These are phyloP conservation scores for Quercus lobata DNA, from an alignment of 331 rosid species.

Conservation along the genomic window DNA sequence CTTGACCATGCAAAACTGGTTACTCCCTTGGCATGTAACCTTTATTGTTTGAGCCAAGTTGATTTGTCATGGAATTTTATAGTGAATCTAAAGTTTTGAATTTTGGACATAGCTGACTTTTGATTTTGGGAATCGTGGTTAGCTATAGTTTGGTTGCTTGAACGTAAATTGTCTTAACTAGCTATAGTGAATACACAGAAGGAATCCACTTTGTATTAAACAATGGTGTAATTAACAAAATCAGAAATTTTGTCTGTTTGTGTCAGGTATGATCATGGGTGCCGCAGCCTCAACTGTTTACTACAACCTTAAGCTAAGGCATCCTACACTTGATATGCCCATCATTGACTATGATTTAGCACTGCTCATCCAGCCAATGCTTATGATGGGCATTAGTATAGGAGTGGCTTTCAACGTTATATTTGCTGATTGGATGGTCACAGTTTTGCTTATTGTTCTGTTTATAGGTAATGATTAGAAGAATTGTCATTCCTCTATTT, in stretches of 20 bases:
- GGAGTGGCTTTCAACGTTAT: conserved; percentile 85
- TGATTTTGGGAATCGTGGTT: background rate
- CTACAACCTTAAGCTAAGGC: conserved; percentile 84
- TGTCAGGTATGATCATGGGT: conserved; percentile 94
- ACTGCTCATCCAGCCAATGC: conserved; percentile 94
- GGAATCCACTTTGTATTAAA: background rate
- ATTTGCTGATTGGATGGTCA: conserved; percentile 98
- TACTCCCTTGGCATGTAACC: background rate
- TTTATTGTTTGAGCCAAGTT: background rate
- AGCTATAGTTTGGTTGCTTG: background rate
- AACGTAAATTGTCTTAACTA: background rate
- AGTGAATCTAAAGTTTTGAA: no score
- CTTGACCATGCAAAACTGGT: background rate
- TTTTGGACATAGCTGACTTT: background rate
- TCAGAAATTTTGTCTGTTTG: background rate
- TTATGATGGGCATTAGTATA: conserved; percentile 91
- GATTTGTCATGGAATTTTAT: background rate
- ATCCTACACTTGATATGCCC: conserved; percentile 76
- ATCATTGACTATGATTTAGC: conserved; percentile 92
- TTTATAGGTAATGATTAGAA: conserved; percentile 58
- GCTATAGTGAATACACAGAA: background rate
- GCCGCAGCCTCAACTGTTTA: conserved; percentile 86
- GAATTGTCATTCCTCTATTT: background rate
- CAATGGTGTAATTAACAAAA: background rate
- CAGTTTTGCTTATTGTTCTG: conserved; percentile 78